Base-by-base conservation (phyloP, 768 basidiomycete genomes). In the Tylopilus balloui region DNA sequence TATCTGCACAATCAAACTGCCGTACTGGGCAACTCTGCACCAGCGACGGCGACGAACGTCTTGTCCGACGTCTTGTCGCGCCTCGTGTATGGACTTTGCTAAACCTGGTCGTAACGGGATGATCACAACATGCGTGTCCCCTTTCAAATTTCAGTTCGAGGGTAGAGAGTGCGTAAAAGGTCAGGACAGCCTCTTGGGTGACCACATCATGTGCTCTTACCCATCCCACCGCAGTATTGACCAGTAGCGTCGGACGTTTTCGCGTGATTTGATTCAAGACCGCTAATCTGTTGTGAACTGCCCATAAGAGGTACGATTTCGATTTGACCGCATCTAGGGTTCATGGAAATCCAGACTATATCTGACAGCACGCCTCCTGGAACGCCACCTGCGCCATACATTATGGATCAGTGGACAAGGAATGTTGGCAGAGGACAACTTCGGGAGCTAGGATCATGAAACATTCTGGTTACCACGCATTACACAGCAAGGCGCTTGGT, bases 11-110 rank as follows among this genome's bases (percentile, higher is more conserved):
- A 25, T 17, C 27, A 15, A 24, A 28, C 40, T 39, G 17, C 49
- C 46, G 6, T 37, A 45, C 29, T 0, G 6, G 55, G 55, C 25
- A 53, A 58, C 7, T 53, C 28, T 34, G 55, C n/a, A 42, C 55
- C 45, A 32, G n/a, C n/a, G 46, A 42, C 35, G 31, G n/a, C n/a
- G 24, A 55, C 23, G 21, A 20, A 14, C 6, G 28, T 20, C 17
- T 35, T n/a, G 15, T 4, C 11, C 10, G 24, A 17, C n/a, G 19
- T 21, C 10, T 2, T 38, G 38, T 39, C 36, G 14, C 32, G 25
- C 21, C 41, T 15, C 28, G 29, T 31, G 3, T 4, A 14, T 25
- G 15, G 3, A 10, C 36, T 19, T 38, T 11, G 23, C 19, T 15
- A 29, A 28, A 15, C 17, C 13, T 23, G 43, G 34, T 25, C 43